phyloP scores from a whole-genome alignment of 495 filamentous ascomycete species.

The Talaromyces ruber region DNA sequence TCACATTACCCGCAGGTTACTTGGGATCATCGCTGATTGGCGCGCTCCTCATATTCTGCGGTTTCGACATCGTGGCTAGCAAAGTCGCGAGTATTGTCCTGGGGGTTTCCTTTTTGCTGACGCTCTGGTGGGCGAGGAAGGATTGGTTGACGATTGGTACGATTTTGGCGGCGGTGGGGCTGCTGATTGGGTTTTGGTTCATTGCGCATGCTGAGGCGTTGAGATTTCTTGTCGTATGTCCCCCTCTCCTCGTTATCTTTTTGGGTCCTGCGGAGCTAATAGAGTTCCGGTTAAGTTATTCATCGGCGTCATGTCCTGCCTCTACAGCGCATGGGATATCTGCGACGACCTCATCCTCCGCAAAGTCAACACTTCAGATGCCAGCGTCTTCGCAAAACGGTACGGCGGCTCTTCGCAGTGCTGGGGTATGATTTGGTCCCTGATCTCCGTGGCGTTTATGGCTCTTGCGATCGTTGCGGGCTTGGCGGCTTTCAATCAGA shows the following conservation, averaged over 20 bases:
- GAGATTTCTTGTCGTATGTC: constrained; percentile 57
- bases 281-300: constrained; percentile 50
- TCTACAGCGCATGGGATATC: constrained; percentile 83
- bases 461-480: constrained; percentile 60
- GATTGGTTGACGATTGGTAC: constrained; percentile 72
- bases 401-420: constrained; percentile 75
- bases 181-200: constrained; percentile 72
- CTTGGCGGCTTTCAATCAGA: constrained; percentile 66
- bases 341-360: constrained; percentile 78
- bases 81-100: constrained; percentile 67
- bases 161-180: constrained; percentile 56
- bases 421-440: constrained; percentile 73
- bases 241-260: not conserved
- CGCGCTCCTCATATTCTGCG: constrained; percentile 68
- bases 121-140: constrained; percentile 69
- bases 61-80: constrained; percentile 71
- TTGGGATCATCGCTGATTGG: constrained; percentile 69
- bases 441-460: constrained; percentile 64
- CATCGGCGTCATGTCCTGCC: constrained; percentile 69
- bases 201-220: constrained; percentile 65
- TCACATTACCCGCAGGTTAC: constrained; percentile 73
- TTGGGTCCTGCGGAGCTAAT: not conserved
- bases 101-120: constrained; percentile 65
- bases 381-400: constrained; percentile 68
- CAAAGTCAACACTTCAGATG: constrained; percentile 73